phyloP scores from a whole-genome alignment of 768 basidiomycete species.

The Candolleomyces eurysporus region DNA sequence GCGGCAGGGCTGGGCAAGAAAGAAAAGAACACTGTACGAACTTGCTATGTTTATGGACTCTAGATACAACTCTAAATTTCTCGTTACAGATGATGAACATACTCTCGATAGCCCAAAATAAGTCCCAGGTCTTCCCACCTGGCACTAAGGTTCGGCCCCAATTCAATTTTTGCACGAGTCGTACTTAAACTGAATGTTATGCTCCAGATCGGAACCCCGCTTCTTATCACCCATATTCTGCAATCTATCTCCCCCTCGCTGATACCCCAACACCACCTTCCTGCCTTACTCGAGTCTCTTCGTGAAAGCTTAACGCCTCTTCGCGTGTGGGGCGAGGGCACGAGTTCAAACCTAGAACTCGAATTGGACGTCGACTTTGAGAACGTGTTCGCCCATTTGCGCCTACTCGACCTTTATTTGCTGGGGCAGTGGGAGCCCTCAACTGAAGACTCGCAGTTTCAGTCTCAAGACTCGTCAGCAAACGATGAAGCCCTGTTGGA shows the following conservation, averaged over 20 bases:
- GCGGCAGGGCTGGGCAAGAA: constrained; percentile 53
- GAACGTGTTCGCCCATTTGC: constrained; percentile 44
- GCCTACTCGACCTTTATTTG: constrained; percentile 61
- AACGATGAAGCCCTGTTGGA: constrained; percentile 25
- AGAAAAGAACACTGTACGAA: constrained; percentile 53
- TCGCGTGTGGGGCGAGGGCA: not conserved
- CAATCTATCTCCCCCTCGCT: constrained; percentile 45
- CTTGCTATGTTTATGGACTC: not conserved
- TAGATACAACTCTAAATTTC: not conserved
- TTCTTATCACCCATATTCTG: constrained; percentile 52
- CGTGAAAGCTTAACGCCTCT: constrained; percentile 22
- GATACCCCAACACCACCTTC: constrained; percentile 34
- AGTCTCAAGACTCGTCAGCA: constrained; percentile 3
- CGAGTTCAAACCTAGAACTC: constrained; percentile 25
- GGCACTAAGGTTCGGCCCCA: constrained; percentile 29
- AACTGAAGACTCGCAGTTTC: constrained; percentile 7
- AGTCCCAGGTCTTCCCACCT: constrained; percentile 34
- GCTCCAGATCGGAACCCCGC: constrained; percentile 49
- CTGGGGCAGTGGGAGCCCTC: constrained; percentile 51
- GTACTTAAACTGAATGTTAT: not conserved
- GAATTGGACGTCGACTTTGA: constrained; percentile 14
- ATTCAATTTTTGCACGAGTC: not conserved
- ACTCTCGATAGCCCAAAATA: constrained; percentile 31
- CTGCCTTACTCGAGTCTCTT: constrained; percentile 31
- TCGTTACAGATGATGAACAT: constrained; percentile 33